Percentiles rank a stretch among this genome's conserved stretches.
These are phyloP conservation scores for Laguncularia racemosa DNA, from an alignment of 345 rosid species.

Conservation along the genomic window DNA sequence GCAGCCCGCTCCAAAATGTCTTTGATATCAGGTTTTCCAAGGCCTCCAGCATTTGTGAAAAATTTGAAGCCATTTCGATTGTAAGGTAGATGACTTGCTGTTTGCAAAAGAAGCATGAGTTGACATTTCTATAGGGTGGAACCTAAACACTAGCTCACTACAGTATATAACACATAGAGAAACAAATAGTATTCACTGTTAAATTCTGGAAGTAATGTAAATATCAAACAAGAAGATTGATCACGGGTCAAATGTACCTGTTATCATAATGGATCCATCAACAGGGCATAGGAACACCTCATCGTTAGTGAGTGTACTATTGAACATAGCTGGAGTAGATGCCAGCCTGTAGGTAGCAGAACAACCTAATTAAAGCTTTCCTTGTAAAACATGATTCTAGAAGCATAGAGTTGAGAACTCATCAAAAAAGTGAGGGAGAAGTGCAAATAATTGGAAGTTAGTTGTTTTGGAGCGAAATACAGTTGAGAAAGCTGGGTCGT, in stretches of 20 bases:
- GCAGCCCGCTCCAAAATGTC: constrained; percentile 82
- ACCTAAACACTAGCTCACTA: background rate
- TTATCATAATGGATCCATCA: constrained; percentile 97
- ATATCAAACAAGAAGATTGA: background rate
- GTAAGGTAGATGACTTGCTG: constrained; percentile 99
- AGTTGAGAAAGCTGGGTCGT: no score
- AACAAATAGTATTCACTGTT: background rate
- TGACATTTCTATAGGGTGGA: constrained; percentile 6
- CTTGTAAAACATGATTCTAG: constrained; percentile 1
- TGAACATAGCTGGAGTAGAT: constrained; percentile 99
- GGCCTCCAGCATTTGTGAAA: constrained; percentile 91
- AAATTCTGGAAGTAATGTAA: background rate
- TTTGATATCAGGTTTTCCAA: constrained; percentile 84
- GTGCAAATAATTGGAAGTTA: no score
- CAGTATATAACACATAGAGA: background rate
- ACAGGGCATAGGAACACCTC: constrained; percentile 69
- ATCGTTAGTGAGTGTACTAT: constrained; percentile 75
- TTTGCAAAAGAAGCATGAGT: constrained; percentile 16
- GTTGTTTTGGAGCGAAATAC: no score
- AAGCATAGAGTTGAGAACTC: background rate
- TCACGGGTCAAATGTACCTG: constrained; percentile 39
- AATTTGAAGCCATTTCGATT: constrained; percentile 97
- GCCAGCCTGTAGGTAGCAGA: constrained; percentile 53
- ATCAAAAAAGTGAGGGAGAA: no score
- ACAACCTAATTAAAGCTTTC: background rate